Percentiles rank a stretch among this genome's conserved stretches.
Evolutionary conservation across 2,329 filamentous ascomycete species (phyloP).

Genomic region (Venturiaceae sp.): DNA sequence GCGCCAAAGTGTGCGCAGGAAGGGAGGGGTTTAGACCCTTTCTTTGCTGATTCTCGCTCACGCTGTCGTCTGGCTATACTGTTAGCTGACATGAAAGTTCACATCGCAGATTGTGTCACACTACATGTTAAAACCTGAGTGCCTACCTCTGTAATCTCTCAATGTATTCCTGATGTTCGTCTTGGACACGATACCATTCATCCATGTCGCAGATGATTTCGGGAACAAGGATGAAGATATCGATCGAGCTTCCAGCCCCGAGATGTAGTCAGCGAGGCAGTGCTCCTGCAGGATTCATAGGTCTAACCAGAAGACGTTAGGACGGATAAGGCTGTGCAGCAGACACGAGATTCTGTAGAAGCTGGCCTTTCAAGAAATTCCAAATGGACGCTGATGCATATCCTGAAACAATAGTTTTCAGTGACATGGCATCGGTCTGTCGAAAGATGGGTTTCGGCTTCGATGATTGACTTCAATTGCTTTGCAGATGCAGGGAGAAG

Average conservation of each 20-base stretch:
- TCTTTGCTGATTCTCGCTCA: no score
- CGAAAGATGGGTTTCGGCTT: background rate
- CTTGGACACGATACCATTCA: background rate
- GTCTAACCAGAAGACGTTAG: background rate
- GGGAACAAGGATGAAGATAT: background rate
- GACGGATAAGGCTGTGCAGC: background rate
- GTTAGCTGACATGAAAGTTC: no score
- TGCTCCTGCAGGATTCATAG: background rate
- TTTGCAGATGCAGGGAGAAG: no score
- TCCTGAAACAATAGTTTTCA: background rate
- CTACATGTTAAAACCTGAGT: background rate
- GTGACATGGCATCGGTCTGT: background rate
- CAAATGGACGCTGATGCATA: background rate
- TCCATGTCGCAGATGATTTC: background rate
- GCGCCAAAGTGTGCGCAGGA: no score
- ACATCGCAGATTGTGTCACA: no score
- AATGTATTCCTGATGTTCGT: background rate
- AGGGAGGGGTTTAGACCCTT: no score
- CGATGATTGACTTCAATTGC: no score
- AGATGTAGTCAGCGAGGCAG: background rate
- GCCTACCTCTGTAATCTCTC: background rate
- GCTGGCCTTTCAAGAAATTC: no score
- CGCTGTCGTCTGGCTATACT: no score
- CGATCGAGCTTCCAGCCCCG: no score
- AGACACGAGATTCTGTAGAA: background rate